Evolutionary conservation across 805 yeast genomes (phyloP).

Genomic region (Lachancea dasiensis): DNA sequence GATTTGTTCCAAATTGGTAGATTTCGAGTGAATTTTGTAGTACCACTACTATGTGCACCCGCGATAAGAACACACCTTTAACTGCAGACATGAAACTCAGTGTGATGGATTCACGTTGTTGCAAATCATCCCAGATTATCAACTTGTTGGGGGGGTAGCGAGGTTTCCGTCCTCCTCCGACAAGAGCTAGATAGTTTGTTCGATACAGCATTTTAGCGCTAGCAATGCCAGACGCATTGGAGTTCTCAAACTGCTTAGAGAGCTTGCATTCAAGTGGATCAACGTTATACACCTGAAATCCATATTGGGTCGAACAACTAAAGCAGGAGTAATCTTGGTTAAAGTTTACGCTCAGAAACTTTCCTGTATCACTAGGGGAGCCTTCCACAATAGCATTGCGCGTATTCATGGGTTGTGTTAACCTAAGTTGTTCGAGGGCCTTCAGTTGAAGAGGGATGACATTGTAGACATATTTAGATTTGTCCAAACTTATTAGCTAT

Average conservation of each 20-base stretch:
- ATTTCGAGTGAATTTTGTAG: slow-evolving; percentile 61
- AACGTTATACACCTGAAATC: slow-evolving; percentile 79
- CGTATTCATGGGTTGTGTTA: slow-evolving; percentile 7
- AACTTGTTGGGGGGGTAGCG: slow-evolving; percentile 72
- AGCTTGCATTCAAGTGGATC: slow-evolving; percentile 56
- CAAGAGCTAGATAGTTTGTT: slow-evolving; percentile 82
- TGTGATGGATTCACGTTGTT: slow-evolving; percentile 62
- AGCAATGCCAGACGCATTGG: slow-evolving; percentile 66
- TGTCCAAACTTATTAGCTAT: too few species aligned
- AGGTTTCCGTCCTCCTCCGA: slow-evolving; percentile 85
- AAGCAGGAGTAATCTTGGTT: slow-evolving; percentile 91
- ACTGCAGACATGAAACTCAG: slow-evolving; percentile 76
- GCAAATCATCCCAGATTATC: slow-evolving; percentile 88
- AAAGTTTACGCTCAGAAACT: slow-evolving; percentile 34
- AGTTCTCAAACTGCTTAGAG: slow-evolving; percentile 16
- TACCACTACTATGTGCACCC: slow-evolving; percentile 70
- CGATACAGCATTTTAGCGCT: slow-evolving; percentile 76
- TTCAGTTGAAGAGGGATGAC: too few species aligned
- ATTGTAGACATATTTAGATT: too few species aligned
- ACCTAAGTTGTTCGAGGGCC: too few species aligned
- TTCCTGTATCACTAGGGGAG: background rate
- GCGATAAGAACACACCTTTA: slow-evolving; percentile 63
- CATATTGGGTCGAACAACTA: slow-evolving; percentile 72
- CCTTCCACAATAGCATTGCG: slow-evolving; percentile 8
- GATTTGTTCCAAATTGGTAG: slow-evolving; percentile 78